Conservation (phyloP, 2,329 filamentous ascomycete species). For the Phaeomoniella chlamydospora region DNA sequence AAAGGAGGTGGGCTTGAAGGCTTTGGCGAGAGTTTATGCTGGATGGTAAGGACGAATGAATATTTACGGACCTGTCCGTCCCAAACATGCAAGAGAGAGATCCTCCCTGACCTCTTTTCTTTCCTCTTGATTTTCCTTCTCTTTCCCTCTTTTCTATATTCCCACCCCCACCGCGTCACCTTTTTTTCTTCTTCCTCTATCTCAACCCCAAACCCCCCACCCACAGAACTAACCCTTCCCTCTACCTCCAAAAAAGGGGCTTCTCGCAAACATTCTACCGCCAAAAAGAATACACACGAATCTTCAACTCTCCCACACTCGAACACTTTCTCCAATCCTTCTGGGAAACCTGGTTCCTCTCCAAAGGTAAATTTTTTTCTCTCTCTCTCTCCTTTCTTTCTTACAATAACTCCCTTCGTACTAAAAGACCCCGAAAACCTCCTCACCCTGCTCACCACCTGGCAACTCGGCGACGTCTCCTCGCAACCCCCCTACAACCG, state of each 20-base stretch:
- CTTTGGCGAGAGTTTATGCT: conserved; percentile 61
- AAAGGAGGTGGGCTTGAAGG: conserved; percentile 46
- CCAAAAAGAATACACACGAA: conserved; percentile 50
- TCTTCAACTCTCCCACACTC: conserved; percentile 50
- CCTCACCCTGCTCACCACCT: conserved; percentile 61
- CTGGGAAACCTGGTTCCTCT: conserved; percentile 62
- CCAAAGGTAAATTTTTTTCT: conserved; percentile 35
- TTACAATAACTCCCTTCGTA: not conserved
- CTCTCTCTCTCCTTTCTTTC: not conserved
- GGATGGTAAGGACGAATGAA: conserved; percentile 37
- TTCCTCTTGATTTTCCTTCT: no score
- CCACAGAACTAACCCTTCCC: no score
- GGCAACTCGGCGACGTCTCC: conserved; percentile 61
- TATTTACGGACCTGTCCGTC: no score
- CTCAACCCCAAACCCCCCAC: no score
- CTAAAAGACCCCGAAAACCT: conserved; percentile 55
- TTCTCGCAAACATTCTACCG: conserved; percentile 70
- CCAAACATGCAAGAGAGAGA: no score
- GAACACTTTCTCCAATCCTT: conserved; percentile 63
- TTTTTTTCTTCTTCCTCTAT: no score
- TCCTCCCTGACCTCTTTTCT: no score
- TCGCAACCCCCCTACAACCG: conserved; percentile 53
- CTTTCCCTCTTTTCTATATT: no score
- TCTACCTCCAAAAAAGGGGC: conserved; percentile 33
- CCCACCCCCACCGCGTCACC: no score